Base-by-base conservation (phyloP, 1,284 basidiomycete genomes). In the Prillingera fragicola region DNA sequence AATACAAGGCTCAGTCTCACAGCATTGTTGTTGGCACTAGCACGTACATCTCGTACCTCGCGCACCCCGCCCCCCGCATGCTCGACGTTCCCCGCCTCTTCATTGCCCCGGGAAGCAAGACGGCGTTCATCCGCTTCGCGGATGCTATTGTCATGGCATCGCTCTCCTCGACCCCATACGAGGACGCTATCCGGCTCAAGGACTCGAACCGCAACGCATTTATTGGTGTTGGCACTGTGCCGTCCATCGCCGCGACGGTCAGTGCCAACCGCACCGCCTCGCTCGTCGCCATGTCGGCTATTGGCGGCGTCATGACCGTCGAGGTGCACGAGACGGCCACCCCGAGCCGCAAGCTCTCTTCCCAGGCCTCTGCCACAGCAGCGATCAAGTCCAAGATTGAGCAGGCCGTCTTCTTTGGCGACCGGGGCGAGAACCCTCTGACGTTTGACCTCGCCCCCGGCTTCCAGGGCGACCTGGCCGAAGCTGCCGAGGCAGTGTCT, bases 351-450 rank as follows among this genome's bases (percentile, higher is more conserved):
- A 48, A 47, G 19, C 37, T 46, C 22, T 32, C 40, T 17, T 44
- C 50, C 1, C 26, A 41, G 3, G 57, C 52, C 3, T 48, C 54
- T 1, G 61, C 59, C 1, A 70, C 69, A 1, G 60, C 59, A 0
- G 50, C 71, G 21, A 60, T 78, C 26, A 74, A 74, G 56, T 70
- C 69, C 17, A 74, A 73, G 54, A 62, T 79, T 35, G 77, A 78
- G 55, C 75, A 77, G 57, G 76, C 75, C 10, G 72, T 79, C 28
- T 77, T 75, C 60, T 79, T 74, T 41, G 75, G 74, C 2, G 73
- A 76, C 42, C 66, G 69, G 23, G 48, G 56, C 21, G 65, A 72
- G 59, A 79, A 78, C 52, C 77, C 77, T 2, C 63, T 79, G 36
- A 70, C 72, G 5, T 78, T 78, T 48, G 69, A 73, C 39, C 55